Evolutionary conservation across 2,329 filamentous ascomycete genomes (phyloP).

Genomic region (Epichloe aotearoae): DNA sequence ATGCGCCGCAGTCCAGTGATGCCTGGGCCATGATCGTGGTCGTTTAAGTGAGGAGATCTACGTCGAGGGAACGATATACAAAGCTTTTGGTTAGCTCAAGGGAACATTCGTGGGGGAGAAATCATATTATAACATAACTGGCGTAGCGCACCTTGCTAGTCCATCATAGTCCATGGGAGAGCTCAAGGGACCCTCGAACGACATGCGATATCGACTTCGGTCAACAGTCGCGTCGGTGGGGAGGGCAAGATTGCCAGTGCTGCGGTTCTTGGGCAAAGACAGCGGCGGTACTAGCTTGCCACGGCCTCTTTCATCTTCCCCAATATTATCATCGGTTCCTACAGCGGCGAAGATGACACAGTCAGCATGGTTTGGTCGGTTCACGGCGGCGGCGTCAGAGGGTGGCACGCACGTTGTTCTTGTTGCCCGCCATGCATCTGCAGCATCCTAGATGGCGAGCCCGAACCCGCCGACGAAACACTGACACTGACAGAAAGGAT

Average conservation of each 20-base stretch:
- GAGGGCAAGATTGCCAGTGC: conserved; percentile 47
- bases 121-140: conserved; percentile 13
- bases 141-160: conserved; percentile 50
- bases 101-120: not conserved
- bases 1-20: conserved; percentile 84
- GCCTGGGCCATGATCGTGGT: conserved; percentile 78
- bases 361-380: conserved; percentile 2
- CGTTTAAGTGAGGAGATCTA: conserved; percentile 70
- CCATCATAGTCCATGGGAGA: conserved; percentile 50
- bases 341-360: conserved; percentile 11
- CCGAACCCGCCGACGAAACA: conserved; percentile 4
- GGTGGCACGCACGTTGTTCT: conserved; percentile 23
- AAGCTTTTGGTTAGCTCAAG: not conserved
- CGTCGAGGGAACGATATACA: not conserved
- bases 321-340: conserved; percentile 21
- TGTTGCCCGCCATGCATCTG: conserved; percentile 29
- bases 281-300: conserved; percentile 33
- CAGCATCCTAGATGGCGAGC: conserved; percentile 27
- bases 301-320: conserved; percentile 27
- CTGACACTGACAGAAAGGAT: conserved; percentile 6
- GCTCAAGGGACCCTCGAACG: conserved; percentile 57
- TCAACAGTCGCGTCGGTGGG: conserved; percentile 35
- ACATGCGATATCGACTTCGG: conserved; percentile 54
- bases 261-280: conserved; percentile 49
- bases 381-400: not conserved